These are phyloP conservation scores for Debaryomycetaceae sp. DNA, from an alignment of 1,139 yeast genomes.

Conservation along the genomic window DNA sequence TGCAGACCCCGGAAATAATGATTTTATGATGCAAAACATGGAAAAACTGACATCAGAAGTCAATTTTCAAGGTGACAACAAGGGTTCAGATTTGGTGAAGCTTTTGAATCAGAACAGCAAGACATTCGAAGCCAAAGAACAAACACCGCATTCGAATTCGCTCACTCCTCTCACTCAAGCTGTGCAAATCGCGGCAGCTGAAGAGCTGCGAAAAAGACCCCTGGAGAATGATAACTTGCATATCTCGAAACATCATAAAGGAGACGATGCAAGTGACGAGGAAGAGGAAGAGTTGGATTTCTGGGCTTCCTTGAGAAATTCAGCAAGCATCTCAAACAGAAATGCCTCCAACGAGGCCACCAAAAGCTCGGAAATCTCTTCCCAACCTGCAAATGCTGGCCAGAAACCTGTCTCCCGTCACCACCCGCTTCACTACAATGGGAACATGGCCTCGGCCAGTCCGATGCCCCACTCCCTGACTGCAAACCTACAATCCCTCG, in stretches of 20 bases:
- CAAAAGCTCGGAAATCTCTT: neutral
- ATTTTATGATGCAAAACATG: neutral
- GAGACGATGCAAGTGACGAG: conserved; percentile 14
- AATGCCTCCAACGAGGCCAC: conserved; percentile 6
- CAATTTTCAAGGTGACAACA: conserved; percentile 10
- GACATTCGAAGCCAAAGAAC: conserved; percentile 3
- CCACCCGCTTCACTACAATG: conserved; percentile 42
- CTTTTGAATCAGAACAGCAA: conserved; percentile 28
- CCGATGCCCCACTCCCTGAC: conserved; percentile 14
- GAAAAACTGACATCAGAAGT: neutral
- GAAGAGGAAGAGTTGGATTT: conserved; percentile 53
- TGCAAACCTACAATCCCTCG: conserved; percentile 1
- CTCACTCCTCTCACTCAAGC: conserved; percentile 45
- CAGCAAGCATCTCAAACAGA: conserved; percentile 34
- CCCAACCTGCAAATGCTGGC: conserved; percentile 2
- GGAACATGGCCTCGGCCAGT: conserved; percentile 9
- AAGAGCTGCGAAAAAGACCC: conserved; percentile 20
- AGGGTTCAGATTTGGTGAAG: conserved; percentile 41
- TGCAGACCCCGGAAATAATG: neutral
- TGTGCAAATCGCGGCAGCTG: conserved; percentile 40
- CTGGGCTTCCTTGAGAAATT: conserved; percentile 66
- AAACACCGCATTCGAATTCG: conserved; percentile 16
- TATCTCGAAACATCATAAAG: conserved; percentile 10
- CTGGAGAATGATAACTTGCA: conserved; percentile 6
- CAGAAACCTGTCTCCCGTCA: conserved; percentile 45